Evolutionary conservation across 257 asterid genomes (phyloP), one percentile per base, ranked within the genome.

Genomic region (Oldenlandia corymbosa): DNA sequence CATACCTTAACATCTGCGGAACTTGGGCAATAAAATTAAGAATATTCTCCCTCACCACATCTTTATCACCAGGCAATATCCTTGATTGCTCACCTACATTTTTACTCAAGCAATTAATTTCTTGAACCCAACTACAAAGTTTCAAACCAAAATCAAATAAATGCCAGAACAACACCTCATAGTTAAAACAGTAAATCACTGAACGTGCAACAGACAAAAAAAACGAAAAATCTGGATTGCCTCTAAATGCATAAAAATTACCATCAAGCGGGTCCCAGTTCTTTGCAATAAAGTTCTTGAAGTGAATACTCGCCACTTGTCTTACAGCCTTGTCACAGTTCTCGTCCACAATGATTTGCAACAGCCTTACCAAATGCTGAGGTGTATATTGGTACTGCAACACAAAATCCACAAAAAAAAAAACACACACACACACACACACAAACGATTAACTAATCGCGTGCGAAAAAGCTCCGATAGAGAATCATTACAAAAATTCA

Each of bases 221-320:
- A 34, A 34, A 34, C 4, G 9, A 34, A 3, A 8, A 34, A 28
- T 43, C 48, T 14, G 48, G 2, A 43, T 11, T 43, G 48, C 16
- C 26, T 10, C 53, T 18, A 12, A 8, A 4, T 3, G 26, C 11
- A 18, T 13, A 10, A 14, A 4, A 16, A 47, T 65, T 71, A 88
- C 99, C 94, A 31, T 90, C 96, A 50, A 78, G 90, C n/a, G 95
- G 90, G 28, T 61, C 87, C 99, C 97, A 93, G 65, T 93, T 81
- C 71, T 82, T 93, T 27, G 79, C 90, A 66, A 86, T 82, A 60
- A 90, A 90, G 74, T 93, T 93, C 86, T 93, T 93, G 70, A 93
- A 93, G 57, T 93, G 84, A 67, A 93, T 93, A 73, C 99, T 93
- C 21, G 97, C 97, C 67, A 84, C 97, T 80, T 93, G 99, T 64